These are phyloP conservation scores for Alternaria postmessia DNA, from an alignment of 2,329 filamentous ascomycete species.

Conservation along the genomic window DNA sequence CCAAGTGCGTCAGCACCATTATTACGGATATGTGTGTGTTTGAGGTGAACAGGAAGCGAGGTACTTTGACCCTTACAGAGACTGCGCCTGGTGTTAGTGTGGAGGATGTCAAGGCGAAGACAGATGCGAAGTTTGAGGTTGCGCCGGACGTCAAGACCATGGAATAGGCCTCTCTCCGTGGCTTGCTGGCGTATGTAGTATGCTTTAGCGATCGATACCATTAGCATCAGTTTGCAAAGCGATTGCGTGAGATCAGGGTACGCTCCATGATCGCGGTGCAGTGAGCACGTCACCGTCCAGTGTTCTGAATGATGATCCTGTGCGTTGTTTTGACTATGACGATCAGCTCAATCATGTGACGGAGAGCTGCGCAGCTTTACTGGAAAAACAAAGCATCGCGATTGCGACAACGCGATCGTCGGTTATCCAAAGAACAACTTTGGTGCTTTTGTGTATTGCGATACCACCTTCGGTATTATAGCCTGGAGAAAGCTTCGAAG, in stretches of 20 bases:
- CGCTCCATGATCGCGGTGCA: not conserved
- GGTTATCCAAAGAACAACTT: not conserved
- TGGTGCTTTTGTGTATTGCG: not conserved
- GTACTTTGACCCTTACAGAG: slow-evolving; percentile 75
- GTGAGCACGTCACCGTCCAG: not conserved
- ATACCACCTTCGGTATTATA: not conserved
- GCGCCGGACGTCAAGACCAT: slow-evolving; percentile 82
- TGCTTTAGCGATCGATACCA: not conserved
- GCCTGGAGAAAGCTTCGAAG: not conserved
- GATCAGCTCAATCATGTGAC: not conserved
- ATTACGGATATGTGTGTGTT: slow-evolving; percentile 54
- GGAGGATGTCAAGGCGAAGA: slow-evolving; percentile 86
- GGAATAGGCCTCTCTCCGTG: slow-evolving; percentile 46
- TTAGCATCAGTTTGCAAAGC: not conserved
- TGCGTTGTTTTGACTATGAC: not conserved
- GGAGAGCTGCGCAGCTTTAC: not conserved
- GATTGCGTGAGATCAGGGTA: not conserved
- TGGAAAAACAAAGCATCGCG: not conserved
- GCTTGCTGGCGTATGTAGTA: not conserved
- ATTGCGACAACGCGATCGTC: not conserved
- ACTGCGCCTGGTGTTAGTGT: slow-evolving; percentile 86
- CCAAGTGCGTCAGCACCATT: slow-evolving; percentile 48
- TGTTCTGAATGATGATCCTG: not conserved
- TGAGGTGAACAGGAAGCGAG: slow-evolving; percentile 76
- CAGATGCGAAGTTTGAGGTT: slow-evolving; percentile 82